Conservation (phyloP, 116 monocot species). For the Iris pallida region DNA sequence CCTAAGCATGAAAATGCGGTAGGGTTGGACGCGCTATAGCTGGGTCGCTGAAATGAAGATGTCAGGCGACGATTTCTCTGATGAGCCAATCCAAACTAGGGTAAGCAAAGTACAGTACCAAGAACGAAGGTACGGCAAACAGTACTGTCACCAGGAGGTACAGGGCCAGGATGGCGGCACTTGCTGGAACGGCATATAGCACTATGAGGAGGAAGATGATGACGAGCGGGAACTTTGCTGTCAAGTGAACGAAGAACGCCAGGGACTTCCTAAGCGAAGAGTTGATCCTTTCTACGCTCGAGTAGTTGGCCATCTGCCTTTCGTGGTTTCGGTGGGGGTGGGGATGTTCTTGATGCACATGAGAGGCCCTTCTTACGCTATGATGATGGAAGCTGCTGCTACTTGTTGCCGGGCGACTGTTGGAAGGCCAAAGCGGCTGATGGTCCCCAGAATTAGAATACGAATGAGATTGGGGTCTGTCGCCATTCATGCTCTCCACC, state of each 20-base stretch:
- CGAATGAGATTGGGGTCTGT: slow-evolving; percentile 28
- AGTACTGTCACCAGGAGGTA: slow-evolving; percentile 28
- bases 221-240: slow-evolving; percentile 29
- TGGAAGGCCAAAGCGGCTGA: slow-evolving; percentile 32
- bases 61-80: slow-evolving; percentile 40
- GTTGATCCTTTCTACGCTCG: slow-evolving; percentile 17
- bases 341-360: slow-evolving; percentile 7
- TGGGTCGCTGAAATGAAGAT: neutral
- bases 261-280: slow-evolving; percentile 19
- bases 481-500: slow-evolving; percentile 77
- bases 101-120: slow-evolving; percentile 40
- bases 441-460: slow-evolving; percentile 22
- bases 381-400: slow-evolving; percentile 13
- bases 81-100: slow-evolving; percentile 44
- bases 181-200: slow-evolving; percentile 31
- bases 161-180: slow-evolving; percentile 25
- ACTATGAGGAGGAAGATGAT: slow-evolving; percentile 31
- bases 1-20: no score
- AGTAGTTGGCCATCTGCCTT: neutral
- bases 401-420: neutral
- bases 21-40: neutral
- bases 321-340: neutral
- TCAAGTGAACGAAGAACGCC: slow-evolving; percentile 27
- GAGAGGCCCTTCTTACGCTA: slow-evolving; percentile 13
- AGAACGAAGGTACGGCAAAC: slow-evolving; percentile 37